Percentiles rank a stretch among this genome's conserved stretches.
These are phyloP conservation scores for Diaporthe aspalathi DNA, from an alignment of 2,329 filamentous ascomycete genomes.

Conservation along the genomic window DNA sequence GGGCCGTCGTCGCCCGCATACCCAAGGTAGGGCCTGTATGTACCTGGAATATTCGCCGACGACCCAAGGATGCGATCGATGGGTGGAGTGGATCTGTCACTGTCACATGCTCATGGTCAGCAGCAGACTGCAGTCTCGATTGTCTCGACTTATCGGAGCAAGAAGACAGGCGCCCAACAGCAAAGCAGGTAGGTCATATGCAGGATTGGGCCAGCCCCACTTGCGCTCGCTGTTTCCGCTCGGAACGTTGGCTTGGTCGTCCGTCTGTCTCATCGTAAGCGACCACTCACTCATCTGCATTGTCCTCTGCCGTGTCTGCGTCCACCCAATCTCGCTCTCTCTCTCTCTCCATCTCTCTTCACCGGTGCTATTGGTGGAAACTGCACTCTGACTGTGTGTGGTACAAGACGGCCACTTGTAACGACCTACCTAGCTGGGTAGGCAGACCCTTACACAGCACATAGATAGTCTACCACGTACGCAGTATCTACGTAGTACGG, in stretches of 20 bases:
- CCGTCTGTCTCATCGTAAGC: background rate
- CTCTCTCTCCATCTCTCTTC: too few species aligned
- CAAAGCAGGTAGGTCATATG: slow-evolving; percentile 14
- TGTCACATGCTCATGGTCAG: slow-evolving; percentile 22
- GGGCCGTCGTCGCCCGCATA: background rate
- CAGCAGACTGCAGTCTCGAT: background rate
- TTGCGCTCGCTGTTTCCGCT: slow-evolving; percentile 3
- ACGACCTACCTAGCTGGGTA: too few species aligned
- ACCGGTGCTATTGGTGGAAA: too few species aligned
- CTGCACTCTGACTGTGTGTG: background rate
- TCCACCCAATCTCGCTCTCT: too few species aligned
- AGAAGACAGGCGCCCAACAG: background rate
- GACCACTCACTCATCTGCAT: background rate
- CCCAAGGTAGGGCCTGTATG: background rate
- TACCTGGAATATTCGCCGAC: background rate
- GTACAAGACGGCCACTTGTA: background rate
- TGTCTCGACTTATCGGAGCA: background rate
- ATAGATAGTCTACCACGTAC: too few species aligned
- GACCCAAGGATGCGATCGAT: background rate
- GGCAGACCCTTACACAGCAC: too few species aligned
- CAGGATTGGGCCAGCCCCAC: slow-evolving; percentile 10
- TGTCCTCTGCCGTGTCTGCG: background rate
- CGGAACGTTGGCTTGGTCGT: background rate
- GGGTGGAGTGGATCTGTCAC: slow-evolving; percentile 5
- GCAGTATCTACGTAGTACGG: background rate